These are phyloP conservation scores for Ceratocystis destructans DNA, from an alignment of 2,329 filamentous ascomycete genomes.

Conservation along the genomic window DNA sequence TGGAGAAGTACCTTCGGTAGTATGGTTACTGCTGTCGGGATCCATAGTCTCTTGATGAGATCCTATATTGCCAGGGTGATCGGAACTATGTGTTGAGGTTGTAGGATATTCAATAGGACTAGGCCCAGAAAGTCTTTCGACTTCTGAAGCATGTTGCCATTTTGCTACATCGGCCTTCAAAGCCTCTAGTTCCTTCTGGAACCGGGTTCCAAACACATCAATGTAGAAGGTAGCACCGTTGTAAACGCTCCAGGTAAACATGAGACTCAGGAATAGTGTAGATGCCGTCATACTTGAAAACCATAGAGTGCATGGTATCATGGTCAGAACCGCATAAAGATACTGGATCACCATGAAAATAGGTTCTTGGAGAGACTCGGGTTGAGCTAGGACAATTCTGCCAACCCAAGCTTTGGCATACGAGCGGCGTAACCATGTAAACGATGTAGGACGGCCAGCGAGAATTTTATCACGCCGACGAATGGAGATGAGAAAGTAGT, in stretches of 20 bases:
- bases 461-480: constrained; percentile 92
- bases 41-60: background rate
- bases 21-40: background rate
- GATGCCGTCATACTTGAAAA: constrained; percentile 79
- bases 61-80: background rate
- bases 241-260: constrained; percentile 94
- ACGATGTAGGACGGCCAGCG: constrained; percentile 86
- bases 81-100: background rate
- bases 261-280: constrained; percentile 56
- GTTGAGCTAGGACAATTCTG: constrained; percentile 66
- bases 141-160: constrained; percentile 56
- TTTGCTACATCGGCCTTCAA: constrained; percentile 79
- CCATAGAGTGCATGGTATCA: constrained; percentile 90
- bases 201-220: constrained; percentile 89
- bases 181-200: constrained; percentile 88
- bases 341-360: constrained; percentile 98
- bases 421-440: constrained; percentile 88
- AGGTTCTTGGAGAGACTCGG: constrained; percentile 62
- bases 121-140: constrained; percentile 22
- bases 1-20: background rate
- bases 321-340: constrained; percentile 74
- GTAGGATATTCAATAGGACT: background rate
- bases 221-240: constrained; percentile 98
- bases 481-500: constrained; percentile 92
- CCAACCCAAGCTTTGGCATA: constrained; percentile 87